Conservation (phyloP, 2,329 filamentous ascomycete species). For the Colletotrichum falcatum region DNA sequence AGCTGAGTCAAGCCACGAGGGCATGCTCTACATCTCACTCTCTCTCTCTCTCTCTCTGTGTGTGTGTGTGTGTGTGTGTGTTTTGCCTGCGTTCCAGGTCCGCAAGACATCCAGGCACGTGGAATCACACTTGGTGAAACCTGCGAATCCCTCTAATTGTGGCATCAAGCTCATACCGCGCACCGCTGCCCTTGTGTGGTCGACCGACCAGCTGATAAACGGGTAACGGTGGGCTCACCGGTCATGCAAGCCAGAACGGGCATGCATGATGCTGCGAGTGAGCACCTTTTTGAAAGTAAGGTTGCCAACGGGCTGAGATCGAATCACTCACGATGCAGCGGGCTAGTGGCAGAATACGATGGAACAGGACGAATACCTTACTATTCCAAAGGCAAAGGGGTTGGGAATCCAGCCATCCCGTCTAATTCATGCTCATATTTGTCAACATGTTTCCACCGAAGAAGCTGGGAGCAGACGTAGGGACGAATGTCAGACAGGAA, state of each 20-base stretch:
- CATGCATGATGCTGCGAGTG: constrained; percentile 16
- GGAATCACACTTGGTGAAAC: neutral
- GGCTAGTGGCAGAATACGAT: neutral
- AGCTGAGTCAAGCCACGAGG: no score
- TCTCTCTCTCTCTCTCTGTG: no score
- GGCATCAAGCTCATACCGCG: constrained; percentile 1
- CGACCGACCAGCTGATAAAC: neutral
- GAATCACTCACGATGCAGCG: constrained; percentile 3
- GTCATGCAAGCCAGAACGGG: neutral
- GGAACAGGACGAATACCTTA: neutral
- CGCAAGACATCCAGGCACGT: neutral
- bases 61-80: no score
- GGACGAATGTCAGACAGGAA: constrained; percentile 27
- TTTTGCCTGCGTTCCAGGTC: no score
- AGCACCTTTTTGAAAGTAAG: constrained; percentile 5
- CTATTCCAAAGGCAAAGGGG: neutral
- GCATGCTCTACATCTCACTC: neutral
- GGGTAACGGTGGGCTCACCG: neutral
- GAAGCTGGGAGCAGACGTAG: neutral
- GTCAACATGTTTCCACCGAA: constrained; percentile 7
- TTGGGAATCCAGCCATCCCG: constrained; percentile 7
- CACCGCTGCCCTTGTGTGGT: neutral
- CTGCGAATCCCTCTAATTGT: neutral
- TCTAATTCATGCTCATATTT: constrained; percentile 18
- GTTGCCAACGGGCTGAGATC: neutral